Evolutionary conservation across 176 grass and related monocot genomes (phyloP).

Genomic region (Hyparrhenia diplandra): DNA sequence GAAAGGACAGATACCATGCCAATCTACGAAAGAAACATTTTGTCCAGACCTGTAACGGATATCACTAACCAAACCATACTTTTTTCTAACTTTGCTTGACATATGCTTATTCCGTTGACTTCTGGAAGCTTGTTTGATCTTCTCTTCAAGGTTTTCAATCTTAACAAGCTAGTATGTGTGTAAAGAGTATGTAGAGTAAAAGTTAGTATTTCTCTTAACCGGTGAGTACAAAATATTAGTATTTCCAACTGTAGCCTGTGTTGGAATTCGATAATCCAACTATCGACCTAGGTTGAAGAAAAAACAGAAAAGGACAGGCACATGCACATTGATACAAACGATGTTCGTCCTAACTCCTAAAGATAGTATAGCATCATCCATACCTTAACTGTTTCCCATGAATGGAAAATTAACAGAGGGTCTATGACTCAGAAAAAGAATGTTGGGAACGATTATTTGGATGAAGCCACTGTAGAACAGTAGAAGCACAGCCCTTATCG

Average conservation of each 20-base stretch:
- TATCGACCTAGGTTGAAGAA: neutral
- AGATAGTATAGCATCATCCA: neutral
- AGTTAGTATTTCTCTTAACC: neutral
- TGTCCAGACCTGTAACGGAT: conserved; percentile 5
- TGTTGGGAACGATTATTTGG: neutral
- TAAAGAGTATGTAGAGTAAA: neutral
- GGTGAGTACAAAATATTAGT: neutral
- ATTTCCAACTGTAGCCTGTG: neutral
- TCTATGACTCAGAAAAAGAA: neutral
- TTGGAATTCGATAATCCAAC: neutral
- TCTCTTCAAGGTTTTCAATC: neutral
- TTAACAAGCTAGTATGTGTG: neutral
- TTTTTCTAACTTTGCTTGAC: conserved; percentile 2
- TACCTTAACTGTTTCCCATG: neutral
- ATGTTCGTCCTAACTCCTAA: neutral
- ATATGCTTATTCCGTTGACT: neutral
- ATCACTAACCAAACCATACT: neutral
- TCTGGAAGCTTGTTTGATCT: neutral
- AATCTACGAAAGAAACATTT: conserved; percentile 26
- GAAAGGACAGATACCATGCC: conserved; percentile 5
- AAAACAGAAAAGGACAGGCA: neutral
- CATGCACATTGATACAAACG: neutral
- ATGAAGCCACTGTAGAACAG: neutral
- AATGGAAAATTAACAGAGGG: neutral
- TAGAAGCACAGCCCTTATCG: neutral